Base-by-base conservation (phyloP, 208 protist genomes). In the Wallacemonas sp. region DNA sequence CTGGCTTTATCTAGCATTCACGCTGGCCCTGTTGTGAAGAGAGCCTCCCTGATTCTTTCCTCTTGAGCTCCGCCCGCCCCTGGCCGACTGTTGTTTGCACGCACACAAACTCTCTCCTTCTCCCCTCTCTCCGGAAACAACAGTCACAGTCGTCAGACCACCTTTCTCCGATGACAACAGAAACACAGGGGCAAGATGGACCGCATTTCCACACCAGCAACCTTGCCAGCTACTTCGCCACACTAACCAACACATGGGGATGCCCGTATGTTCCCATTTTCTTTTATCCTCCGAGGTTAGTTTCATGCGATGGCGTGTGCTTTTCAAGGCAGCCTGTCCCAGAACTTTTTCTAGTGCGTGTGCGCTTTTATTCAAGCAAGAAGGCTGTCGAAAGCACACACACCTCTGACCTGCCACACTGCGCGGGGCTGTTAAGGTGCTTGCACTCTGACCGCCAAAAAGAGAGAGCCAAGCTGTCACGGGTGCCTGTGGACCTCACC, bases 221-320 rank as follows among this genome's bases (percentile, higher is more conserved):
- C 24, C 22, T 39, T 26, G 17, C 24, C 30, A 57, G 13, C 21
- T 38, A 39, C 21, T 27, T 57, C 3, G 22, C 50, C 3, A 57
- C 30, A 6, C 30, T 57, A 4, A 19, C n/a, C 50, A 39, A 57
- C 22, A 3, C 3, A 15, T 13, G n/a, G 26, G 50, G 50, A 4
- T 15, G 17, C 13, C 29, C 50, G 9, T 57, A 41, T 57, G 15
- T 57, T 38, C 50, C 50, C 4, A 21, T 57, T 32, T 34, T 57
- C 1, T 34, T 57, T 37, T 57, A 41, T 8, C 50, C 50, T n/a
- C 30, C 30, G n/a, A 57, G 50, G 21, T 38, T 32, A 12, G 50
- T 39, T 3, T 57, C 50, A n/a, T 57, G 50, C 38, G 50, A 57
- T 19, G 50, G 13, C 4, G 32, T 57, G 9, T 57, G 50, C 34